These are phyloP conservation scores for Calycina marina DNA, from an alignment of 2,329 filamentous ascomycete species.

Conservation along the genomic window DNA sequence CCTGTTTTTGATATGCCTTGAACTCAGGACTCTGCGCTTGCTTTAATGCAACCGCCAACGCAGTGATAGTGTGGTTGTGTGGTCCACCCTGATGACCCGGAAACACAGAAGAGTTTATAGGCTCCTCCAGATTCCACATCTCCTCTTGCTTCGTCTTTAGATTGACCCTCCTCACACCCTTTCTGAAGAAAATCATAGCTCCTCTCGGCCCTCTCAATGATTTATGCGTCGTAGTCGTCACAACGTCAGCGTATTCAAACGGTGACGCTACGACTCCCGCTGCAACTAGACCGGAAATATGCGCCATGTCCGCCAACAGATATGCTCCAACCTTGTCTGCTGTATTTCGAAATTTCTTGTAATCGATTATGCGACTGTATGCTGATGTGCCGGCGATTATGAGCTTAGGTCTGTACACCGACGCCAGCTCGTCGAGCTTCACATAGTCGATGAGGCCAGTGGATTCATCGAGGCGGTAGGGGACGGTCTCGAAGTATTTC, in stretches of 20 bases:
- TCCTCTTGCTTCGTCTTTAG: slow-evolving; percentile 75
- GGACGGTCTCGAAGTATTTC: slow-evolving; percentile 97
- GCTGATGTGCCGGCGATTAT: slow-evolving; percentile 90
- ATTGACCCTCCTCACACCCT: slow-evolving; percentile 71
- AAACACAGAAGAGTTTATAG: slow-evolving; percentile 95
- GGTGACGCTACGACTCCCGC: slow-evolving; percentile 83
- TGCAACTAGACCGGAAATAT: slow-evolving; percentile 88
- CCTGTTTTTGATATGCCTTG: slow-evolving; percentile 79
- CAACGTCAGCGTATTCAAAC: slow-evolving; percentile 81
- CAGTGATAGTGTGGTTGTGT: slow-evolving; percentile 98
- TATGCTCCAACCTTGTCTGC: slow-evolving; percentile 87
- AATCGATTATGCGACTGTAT: slow-evolving; percentile 93
- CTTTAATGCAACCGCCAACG: slow-evolving; percentile 84
- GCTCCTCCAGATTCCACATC: slow-evolving; percentile 77
- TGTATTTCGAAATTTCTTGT: slow-evolving; percentile 79
- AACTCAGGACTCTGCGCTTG: slow-evolving; percentile 85
- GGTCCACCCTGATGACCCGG: slow-evolving; percentile 95
- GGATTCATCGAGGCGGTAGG: slow-evolving; percentile 79
- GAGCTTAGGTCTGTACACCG: slow-evolving; percentile 86
- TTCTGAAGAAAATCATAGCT: slow-evolving; percentile 97
- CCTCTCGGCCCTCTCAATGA: slow-evolving; percentile 87
- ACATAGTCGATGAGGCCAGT: slow-evolving; percentile 95
- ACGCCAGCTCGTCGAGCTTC: slow-evolving; percentile 72
- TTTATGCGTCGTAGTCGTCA: slow-evolving; percentile 98
- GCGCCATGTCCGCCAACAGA: slow-evolving; percentile 89